Percentiles rank a stretch among this genome's conserved stretches.
These are phyloP conservation scores for Capsicum baccatum DNA, from an alignment of 257 asterid genomes.

Conservation along the genomic window DNA sequence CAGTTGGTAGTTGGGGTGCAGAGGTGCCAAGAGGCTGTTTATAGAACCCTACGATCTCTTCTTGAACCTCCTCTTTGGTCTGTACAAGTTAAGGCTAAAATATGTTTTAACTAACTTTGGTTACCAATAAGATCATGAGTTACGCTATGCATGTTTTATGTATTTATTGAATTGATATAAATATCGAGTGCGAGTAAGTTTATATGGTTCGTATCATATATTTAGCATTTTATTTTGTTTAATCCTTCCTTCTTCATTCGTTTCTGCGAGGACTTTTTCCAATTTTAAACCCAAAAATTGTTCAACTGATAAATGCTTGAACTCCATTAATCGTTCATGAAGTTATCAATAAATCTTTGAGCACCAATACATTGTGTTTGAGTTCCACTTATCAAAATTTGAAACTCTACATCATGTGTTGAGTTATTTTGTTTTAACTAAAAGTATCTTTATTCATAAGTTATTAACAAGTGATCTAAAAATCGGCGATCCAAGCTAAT, in stretches of 20 bases:
- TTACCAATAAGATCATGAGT: neutral
- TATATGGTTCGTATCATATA: rapidly evolving
- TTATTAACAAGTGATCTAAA: neutral
- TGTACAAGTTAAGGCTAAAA: neutral
- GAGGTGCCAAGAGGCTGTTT: too few relatives aligned
- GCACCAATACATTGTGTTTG: neutral
- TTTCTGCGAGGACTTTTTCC: too few relatives aligned
- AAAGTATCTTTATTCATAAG: neutral
- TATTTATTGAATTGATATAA: neutral
- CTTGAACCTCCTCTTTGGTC: too few relatives aligned
- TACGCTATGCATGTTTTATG: neutral
- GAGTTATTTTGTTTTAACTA: neutral
- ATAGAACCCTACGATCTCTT: too few relatives aligned
- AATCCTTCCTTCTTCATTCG: too few relatives aligned
- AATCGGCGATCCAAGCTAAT: rapidly evolving
- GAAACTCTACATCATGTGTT: neutral
- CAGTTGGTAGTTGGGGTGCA: too few relatives aligned
- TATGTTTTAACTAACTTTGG: neutral
- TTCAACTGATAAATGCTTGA: neutral
- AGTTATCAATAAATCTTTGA: neutral
- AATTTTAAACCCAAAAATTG: too few relatives aligned
- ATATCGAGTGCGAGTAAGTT: neutral
- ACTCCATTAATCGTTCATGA: neutral
- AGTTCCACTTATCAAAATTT: neutral
- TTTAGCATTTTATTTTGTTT: neutral